Evolutionary conservation across 2,329 filamentous ascomycete genomes (phyloP), one percentile per base, ranked within the genome.

Genomic region (Mariannaea sp.): DNA sequence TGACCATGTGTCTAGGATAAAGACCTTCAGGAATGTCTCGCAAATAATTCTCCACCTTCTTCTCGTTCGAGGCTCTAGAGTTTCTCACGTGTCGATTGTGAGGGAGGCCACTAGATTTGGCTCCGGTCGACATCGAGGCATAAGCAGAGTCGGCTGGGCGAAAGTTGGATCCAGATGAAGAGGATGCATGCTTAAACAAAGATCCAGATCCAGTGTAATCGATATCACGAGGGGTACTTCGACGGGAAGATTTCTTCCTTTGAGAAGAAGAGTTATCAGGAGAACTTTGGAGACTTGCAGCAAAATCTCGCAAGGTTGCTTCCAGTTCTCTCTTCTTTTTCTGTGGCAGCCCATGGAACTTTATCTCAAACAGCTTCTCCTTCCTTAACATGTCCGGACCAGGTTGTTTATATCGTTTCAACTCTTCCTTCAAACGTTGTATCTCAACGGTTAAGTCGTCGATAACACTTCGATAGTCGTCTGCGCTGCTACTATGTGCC

Each of bases 401-500:
- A 20, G 82, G 73, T 57, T 84, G 85, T 68, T 89, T 87, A 57
- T 89, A 89, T 47, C 83, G 86, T 64, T 83, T 87, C 49, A 95
- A 65, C 64, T 86, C 84, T 60, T 87, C 85, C 72, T 87, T 92
- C 56, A 95, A 70, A 45, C 84, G 86, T 68, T 90, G 89, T 68
- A 94, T 95, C 67, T 92, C 88, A 20, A 96, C 77, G 0, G 90
- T 96, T 53, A 96, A 72, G 67, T 96, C 91, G 64, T 96, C 90
- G 41, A 96, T 95, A 13, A 96, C 89, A 60, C 88, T 88, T 40
- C 90, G 80, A 55, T 85, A 92, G 50, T 92, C 90, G 51, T 89
- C 89, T 22, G 82, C 84, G 44, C 85, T 87, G 66, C 83, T 89
- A 65, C 73, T 82, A 16, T 71, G 81, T 3, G 73, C 73, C 30